These are phyloP conservation scores for Arthroderma uncinatum DNA, from an alignment of 2,329 filamentous ascomycete species.

Conservation along the genomic window DNA sequence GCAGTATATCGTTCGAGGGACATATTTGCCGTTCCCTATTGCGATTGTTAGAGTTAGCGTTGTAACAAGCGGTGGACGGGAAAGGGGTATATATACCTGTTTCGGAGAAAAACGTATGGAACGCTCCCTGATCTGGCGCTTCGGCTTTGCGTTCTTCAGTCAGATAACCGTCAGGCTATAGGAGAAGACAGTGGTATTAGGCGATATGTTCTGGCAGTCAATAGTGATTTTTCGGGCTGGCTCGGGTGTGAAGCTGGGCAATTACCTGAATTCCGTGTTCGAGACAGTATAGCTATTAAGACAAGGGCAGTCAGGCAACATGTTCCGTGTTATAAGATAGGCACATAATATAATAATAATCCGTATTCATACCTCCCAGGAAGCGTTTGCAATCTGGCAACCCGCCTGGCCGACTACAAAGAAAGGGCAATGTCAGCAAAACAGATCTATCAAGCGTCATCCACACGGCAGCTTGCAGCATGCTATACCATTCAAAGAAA, in stretches of 20 bases:
- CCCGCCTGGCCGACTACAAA: slow-evolving; percentile 90
- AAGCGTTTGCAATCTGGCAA: slow-evolving; percentile 99
- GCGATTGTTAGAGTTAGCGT: slow-evolving; percentile 11
- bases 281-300: slow-evolving; percentile 86
- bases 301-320: slow-evolving; percentile 25
- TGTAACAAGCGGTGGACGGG: slow-evolving; percentile 8
- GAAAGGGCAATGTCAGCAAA: slow-evolving; percentile 5
- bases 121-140: slow-evolving; percentile 78
- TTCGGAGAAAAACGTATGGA: slow-evolving; percentile 99
- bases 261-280: slow-evolving; percentile 98
- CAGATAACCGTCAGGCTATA: slow-evolving; percentile 91
- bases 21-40: slow-evolving; percentile 92
- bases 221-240: background rate
- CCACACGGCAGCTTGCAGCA: slow-evolving; percentile 33
- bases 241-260: slow-evolving; percentile 16
- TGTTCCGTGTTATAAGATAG: slow-evolving; percentile 18
- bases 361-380: slow-evolving; percentile 79
- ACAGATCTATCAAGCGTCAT: slow-evolving; percentile 39
- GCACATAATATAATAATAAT: background rate
- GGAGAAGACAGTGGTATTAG: background rate
- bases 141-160: slow-evolving; percentile 93
- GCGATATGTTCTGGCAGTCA: background rate
- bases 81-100: slow-evolving; percentile 56
- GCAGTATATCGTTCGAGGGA: slow-evolving; percentile 97
- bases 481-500: slow-evolving; percentile 85